Evolutionary conservation across 2,329 filamentous ascomycete species (phyloP), one percentile per base, ranked within the genome.

Genomic region (Penicillium sp.): DNA sequence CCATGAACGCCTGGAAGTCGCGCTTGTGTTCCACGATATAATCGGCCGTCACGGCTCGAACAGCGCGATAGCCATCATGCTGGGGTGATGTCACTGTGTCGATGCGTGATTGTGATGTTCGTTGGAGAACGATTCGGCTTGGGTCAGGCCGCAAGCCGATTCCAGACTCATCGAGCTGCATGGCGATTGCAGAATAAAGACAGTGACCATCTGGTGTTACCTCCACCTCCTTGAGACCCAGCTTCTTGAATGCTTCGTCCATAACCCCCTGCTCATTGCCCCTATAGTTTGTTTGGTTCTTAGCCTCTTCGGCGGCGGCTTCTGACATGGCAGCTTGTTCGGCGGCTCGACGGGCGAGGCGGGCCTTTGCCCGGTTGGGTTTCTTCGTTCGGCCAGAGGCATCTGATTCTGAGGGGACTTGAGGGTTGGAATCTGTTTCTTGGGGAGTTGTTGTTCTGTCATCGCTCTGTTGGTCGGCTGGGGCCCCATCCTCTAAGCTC

Each of bases 191-290:
- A 13, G 91, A 89, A 74, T 97, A 99, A 13, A 99, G 78, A 68
- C 94, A 99, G 75, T 99, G 94, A 0, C 94, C 94, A 72, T 99
- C 93, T 0, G 94, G 91, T 32, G 83, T 83, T 51, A 99, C 91
- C 52, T 90, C 85, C 62, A 89, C 83, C 76, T 97, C 90, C 17
- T 77, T 78, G 13, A 97, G 80, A 0, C 79, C 79, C 51, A 87
- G 76, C 37, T 79, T 76, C 47, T 78, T 74, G 68, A 97, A 88
- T 33, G 84, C 82, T 23, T 77, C 76, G 51, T 83, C 78, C 85
- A 99, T 92, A 40, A 82, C 80, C 45, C 82, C 78, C 61, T 84
- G 80, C 75, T 96, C 91, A 46, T 82, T 75, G 37, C 81, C 81
- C 52, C 89, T 85, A 68, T 86, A 82, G 74, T 96, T 85, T 7